Conservation (phyloP, 2,329 filamentous ascomycete genomes). For the Colletotrichum ledebouriae region DNA sequence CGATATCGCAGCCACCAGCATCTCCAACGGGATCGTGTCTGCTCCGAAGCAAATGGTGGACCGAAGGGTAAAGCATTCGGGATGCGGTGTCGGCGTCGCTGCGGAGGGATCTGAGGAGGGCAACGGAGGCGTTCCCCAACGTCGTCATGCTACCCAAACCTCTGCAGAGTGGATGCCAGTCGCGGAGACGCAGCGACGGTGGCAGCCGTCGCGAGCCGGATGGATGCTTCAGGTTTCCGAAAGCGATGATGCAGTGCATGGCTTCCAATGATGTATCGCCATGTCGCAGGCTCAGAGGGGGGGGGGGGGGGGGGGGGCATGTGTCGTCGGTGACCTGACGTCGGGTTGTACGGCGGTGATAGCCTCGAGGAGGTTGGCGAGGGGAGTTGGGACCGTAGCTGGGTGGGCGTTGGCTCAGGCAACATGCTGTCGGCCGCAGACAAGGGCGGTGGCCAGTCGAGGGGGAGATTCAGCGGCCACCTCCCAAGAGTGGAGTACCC, state of each 20-base stretch:
- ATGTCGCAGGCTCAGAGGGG: slow-evolving; percentile 5
- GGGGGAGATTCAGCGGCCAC: not conserved
- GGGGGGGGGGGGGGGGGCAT: not conserved
- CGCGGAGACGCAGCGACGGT: slow-evolving; percentile 3
- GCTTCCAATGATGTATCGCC: slow-evolving; percentile 3
- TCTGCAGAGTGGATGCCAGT: slow-evolving; percentile 9
- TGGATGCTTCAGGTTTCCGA: slow-evolving; percentile 5
- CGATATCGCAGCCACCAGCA: slow-evolving; percentile 3
- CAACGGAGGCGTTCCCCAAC: slow-evolving; percentile 4
- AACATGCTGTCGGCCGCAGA: too few species aligned
- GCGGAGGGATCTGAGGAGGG: slow-evolving; percentile 3
- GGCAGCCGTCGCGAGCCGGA: slow-evolving; percentile 3
- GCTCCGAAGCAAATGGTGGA: slow-evolving; percentile 2
- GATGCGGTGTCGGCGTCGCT: slow-evolving; percentile 7
- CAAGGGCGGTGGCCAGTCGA: too few species aligned
- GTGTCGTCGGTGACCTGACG: slow-evolving; percentile 8
- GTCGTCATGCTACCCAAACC: slow-evolving; percentile 5
- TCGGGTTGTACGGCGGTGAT: slow-evolving; percentile 2
- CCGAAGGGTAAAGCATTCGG: not conserved
- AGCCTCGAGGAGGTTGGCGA: not conserved
- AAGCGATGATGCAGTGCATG: slow-evolving; percentile 1
- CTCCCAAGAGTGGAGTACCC: not conserved
- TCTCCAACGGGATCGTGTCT: slow-evolving; percentile 9
- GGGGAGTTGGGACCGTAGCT: not conserved
- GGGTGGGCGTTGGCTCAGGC: not conserved